These are phyloP conservation scores for Blastobotrys ciferrii DNA, from an alignment of 1,139 yeast species.

Conservation along the genomic window DNA sequence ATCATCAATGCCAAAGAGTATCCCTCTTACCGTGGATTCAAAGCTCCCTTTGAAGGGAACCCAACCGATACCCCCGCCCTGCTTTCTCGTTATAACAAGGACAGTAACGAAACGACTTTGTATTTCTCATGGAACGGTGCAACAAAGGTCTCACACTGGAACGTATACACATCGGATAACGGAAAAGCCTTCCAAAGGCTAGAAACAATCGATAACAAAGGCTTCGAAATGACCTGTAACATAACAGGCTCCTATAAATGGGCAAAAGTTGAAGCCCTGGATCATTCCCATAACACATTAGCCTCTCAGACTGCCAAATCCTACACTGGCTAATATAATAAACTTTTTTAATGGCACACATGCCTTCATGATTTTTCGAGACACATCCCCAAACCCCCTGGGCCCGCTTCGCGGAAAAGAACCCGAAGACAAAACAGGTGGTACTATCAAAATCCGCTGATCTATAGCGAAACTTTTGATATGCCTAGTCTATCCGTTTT, in stretches of 20 bases:
- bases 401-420: too few relatives aligned
- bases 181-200: neutral
- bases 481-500: too few relatives aligned
- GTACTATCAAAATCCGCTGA: too few relatives aligned
- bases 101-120: conserved; percentile 5
- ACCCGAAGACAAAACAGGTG: too few relatives aligned
- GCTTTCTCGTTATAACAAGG: neutral
- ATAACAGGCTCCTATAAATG: neutral
- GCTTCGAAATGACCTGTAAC: neutral
- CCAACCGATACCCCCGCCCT: conserved; percentile 7
- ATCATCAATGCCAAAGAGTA: conserved; percentile 5
- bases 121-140: conserved; percentile 14
- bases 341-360: too few relatives aligned
- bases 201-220: neutral
- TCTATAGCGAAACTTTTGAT: too few relatives aligned
- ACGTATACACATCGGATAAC: neutral
- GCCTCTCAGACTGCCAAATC: neutral
- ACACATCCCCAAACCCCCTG: too few relatives aligned
- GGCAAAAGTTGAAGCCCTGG: neutral
- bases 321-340: neutral
- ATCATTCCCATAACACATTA: neutral
- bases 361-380: too few relatives aligned
- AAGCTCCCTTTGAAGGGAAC: neutral
- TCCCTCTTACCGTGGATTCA: conserved; percentile 9
- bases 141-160: neutral